A percentile compares a stretch with the other conserved stretches of the same genome.
Conservation (phyloP, 805 yeast species). For the Ascoidea asiatica region DNA sequence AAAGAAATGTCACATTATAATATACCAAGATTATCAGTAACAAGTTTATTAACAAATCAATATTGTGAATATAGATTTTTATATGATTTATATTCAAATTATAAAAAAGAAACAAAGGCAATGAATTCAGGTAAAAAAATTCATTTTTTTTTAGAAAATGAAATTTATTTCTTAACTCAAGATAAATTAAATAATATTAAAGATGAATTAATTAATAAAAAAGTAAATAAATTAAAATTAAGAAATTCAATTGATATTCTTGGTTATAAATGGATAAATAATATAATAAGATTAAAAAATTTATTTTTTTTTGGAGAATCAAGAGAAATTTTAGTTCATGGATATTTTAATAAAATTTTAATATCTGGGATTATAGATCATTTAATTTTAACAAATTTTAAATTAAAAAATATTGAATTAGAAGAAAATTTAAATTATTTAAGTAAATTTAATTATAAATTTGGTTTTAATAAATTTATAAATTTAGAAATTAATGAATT, state of each 20-base stretch:
- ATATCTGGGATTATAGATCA: neutral
- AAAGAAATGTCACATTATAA: neutral
- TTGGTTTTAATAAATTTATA: neutral
- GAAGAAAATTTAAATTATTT: neutral
- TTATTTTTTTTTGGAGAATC: slow-evolving; percentile 37
- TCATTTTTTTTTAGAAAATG: slow-evolving; percentile 34
- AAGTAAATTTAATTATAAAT: too few relatives aligned
- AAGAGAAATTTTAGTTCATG: slow-evolving; percentile 49
- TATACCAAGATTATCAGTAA: slow-evolving; percentile 37
- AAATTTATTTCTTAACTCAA: too few relatives aligned
- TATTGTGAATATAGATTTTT: slow-evolving; percentile 60
- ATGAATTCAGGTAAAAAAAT: slow-evolving; percentile 32
- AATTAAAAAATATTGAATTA: neutral
- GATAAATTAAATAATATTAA: too few relatives aligned
- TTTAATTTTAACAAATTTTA: neutral
- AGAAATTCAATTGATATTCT: slow-evolving; percentile 15
- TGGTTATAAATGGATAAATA: slow-evolving; percentile 26
- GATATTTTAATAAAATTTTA: slow-evolving; percentile 24
- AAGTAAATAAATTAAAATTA: slow-evolving; percentile 1
- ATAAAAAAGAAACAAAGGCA: slow-evolving; percentile 21
- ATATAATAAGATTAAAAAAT: slow-evolving; percentile 25
- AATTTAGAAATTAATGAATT: neutral
- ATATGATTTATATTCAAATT: slow-evolving; percentile 37
- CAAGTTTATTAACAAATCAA: slow-evolving; percentile 38
- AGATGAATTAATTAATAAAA: slow-evolving; percentile 5